Base-by-base conservation (phyloP, 2,329 filamentous ascomycete species). In the Apiospora arundinis region DNA sequence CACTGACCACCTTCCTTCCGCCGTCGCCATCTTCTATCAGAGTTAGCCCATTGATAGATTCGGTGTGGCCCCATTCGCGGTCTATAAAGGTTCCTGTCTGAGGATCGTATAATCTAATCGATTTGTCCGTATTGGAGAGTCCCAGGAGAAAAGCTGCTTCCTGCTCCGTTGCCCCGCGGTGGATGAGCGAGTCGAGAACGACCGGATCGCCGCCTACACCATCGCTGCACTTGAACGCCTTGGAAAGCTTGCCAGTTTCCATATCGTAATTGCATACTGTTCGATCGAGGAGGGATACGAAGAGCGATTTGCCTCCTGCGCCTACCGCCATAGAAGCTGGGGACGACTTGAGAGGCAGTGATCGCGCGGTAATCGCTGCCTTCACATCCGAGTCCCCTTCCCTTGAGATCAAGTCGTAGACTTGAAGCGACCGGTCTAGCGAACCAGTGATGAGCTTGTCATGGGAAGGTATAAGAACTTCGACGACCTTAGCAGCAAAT, bases 61-160 rank as follows among this genome's bases (percentile, higher is more conserved):
- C 95, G 0, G 95, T 97, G 76, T 99, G 96, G 0, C 96, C 96
- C 90, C 95, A 98, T 82, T 98, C 96, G 52, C 94, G 91, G 68
- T 95, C 93, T 40, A 98, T 83, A 71, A 99, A 92, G 1, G 85
- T 83, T 11, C 95, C 95, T 56, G 90, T 91, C 73, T 92, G 91
- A 42, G 90, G 86, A 75, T 97, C 93, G 77, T 99, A 99, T 21
- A 99, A 85, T 46, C 96, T 88, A 70, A 99, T 92, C 0, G 96
- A 98, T 80, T 98, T 99, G 81, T 99, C 96, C 0, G 94, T 97
- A 76, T 95, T 95, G 11, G 95, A 98, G 14, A 96, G 88, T n/a
- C 94, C 95, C 23, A 96, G 87, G 69, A 99, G 87, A 68, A 97
- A 88, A 40, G 91, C 89, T 3, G 87, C 82, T 52, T 84, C 90